Percentiles rank a stretch among this genome's conserved stretches.
phyloP scores from a whole-genome alignment of 2,329 filamentous ascomycete genomes.

The Alternaria gansuensis region DNA sequence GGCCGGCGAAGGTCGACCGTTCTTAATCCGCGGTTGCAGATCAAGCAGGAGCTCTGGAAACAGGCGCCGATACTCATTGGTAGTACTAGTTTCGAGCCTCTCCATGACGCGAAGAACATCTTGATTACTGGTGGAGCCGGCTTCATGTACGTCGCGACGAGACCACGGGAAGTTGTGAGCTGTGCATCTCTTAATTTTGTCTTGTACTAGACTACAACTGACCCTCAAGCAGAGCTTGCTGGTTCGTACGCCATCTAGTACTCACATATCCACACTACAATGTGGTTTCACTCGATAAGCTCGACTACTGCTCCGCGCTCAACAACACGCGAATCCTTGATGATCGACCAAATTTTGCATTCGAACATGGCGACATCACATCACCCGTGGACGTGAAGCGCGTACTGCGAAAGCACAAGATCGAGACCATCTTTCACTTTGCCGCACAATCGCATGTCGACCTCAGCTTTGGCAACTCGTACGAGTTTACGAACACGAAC shows the following conservation, averaged over 20 bases:
- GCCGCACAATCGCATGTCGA: slow-evolving; percentile 88
- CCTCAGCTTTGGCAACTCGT: slow-evolving; percentile 82
- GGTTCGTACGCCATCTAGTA: slow-evolving; percentile 81
- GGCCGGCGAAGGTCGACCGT: slow-evolving; percentile 51
- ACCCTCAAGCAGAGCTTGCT: slow-evolving; percentile 70
- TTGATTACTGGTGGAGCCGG: slow-evolving; percentile 85
- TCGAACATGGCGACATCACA: slow-evolving; percentile 82
- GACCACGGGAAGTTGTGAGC: slow-evolving; percentile 11
- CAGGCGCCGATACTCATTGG: slow-evolving; percentile 75
- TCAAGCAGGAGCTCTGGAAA: slow-evolving; percentile 73
- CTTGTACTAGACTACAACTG: slow-evolving; percentile 20
- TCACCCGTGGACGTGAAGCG: slow-evolving; percentile 73
- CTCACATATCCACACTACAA: slow-evolving; percentile 80
- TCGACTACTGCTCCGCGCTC: slow-evolving; percentile 82
- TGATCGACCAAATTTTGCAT: slow-evolving; percentile 75
- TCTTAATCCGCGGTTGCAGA: slow-evolving; percentile 54
- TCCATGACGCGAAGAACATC: slow-evolving; percentile 77
- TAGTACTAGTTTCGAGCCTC: slow-evolving; percentile 73
- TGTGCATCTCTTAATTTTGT: slow-evolving; percentile 11
- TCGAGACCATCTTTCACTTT: slow-evolving; percentile 85
- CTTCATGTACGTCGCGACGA: slow-evolving; percentile 72
- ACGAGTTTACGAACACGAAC: slow-evolving; percentile 81
- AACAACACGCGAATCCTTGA: slow-evolving; percentile 79
- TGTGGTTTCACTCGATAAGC: slow-evolving; percentile 83
- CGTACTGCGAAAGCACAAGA: slow-evolving; percentile 73